Evolutionary conservation across 805 yeast species (phyloP).

Genomic region (Candida saitoana): DNA sequence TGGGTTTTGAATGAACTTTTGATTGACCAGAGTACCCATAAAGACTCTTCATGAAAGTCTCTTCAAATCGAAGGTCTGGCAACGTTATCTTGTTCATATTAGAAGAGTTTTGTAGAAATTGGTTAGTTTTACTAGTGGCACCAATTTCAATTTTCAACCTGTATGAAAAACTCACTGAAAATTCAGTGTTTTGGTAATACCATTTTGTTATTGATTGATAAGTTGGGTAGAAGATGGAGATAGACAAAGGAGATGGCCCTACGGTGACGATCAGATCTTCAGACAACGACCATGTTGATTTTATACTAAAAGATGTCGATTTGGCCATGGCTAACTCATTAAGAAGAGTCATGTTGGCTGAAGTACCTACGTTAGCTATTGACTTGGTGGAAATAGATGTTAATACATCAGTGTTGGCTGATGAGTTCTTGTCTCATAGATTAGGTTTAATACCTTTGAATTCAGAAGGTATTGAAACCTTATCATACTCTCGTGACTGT

Average conservation of each 20-base stretch:
- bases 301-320: constrained; percentile 83
- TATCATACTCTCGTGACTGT: constrained; percentile 90
- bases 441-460: constrained; percentile 88
- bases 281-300: constrained; percentile 83
- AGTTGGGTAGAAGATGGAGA: constrained; percentile 18
- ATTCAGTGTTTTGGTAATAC: neutral
- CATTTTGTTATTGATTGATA: neutral
- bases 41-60: constrained; percentile 45
- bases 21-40: constrained; percentile 24
- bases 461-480: constrained; percentile 75
- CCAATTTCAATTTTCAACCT: neutral
- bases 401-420: constrained; percentile 93
- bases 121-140: neutral
- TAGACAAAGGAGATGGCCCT: constrained; percentile 48
- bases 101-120: neutral
- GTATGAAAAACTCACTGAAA: neutral
- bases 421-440: constrained; percentile 93
- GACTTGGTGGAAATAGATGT: constrained; percentile 92
- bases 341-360: constrained; percentile 89
- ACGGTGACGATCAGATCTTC: constrained; percentile 85
- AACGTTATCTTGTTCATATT: constrained; percentile 16
- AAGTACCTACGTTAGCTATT: constrained; percentile 94
- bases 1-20: constrained; percentile 7
- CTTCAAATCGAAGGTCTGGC: constrained; percentile 69
- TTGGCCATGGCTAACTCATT: constrained; percentile 87